Conservation (phyloP, 495 filamentous ascomycete species). For the Mytilinidion resinicola region DNA sequence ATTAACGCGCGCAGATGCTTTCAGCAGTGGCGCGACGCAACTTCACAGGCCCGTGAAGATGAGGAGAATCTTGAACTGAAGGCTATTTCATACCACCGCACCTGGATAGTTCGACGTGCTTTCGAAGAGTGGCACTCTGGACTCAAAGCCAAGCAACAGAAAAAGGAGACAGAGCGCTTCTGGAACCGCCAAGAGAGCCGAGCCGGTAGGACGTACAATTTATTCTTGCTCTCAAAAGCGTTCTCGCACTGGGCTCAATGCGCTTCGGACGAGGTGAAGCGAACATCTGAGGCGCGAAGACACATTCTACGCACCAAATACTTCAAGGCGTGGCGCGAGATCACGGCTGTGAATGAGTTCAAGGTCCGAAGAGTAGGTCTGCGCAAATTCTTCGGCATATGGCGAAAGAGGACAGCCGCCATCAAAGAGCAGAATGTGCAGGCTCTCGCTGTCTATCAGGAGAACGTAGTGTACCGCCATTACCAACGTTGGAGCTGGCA, state of each 20-base stretch:
- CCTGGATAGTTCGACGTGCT: conserved; percentile 49
- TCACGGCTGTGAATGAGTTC: conserved; percentile 62
- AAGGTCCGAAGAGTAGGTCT: conserved; percentile 59
- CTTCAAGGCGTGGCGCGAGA: conserved; percentile 70
- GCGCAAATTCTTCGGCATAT: conserved; percentile 50
- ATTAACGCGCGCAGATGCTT: conserved; percentile 3
- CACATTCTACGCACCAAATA: conserved; percentile 66
- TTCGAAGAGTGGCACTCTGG: conserved; percentile 54
- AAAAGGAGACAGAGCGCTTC: conserved; percentile 51
- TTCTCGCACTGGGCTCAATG: conserved; percentile 68
- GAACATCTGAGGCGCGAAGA: conserved; percentile 54
- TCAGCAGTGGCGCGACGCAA: conserved; percentile 22
- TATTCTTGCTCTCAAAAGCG: conserved; percentile 63
- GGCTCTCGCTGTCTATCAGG: conserved; percentile 43
- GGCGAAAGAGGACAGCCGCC: conserved; percentile 44
- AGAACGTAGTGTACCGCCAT: conserved; percentile 40
- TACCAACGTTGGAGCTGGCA: conserved; percentile 55
- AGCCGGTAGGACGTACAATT: conserved; percentile 54
- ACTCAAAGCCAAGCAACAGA: conserved; percentile 44
- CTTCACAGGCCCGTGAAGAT: conserved; percentile 41
- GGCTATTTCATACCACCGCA: conserved; percentile 48
- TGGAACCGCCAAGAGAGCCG: conserved; percentile 56
- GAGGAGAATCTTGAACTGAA: conserved; percentile 44
- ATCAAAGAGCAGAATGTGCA: conserved; percentile 34
- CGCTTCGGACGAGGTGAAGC: conserved; percentile 53